Conservation (phyloP, 495 filamentous ascomycete genomes). For the Amniculicola lignicola region DNA sequence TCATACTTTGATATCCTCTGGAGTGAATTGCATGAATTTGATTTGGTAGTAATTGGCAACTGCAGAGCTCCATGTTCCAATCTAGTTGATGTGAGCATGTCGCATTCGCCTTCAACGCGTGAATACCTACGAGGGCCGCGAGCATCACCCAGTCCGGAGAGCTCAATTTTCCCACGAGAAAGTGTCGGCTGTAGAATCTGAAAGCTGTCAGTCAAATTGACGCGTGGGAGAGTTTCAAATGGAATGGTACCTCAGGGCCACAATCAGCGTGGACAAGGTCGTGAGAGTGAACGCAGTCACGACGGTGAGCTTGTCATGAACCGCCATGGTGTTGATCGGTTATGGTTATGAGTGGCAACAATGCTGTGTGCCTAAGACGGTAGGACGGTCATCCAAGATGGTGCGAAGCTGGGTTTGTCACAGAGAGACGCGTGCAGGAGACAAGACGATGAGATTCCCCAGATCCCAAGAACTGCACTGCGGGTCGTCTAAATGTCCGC, state of each 20-base stretch:
- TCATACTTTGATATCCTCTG: constrained; percentile 4
- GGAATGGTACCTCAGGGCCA: constrained; percentile 13
- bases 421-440: background rate
- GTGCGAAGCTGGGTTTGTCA: background rate
- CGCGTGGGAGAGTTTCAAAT: background rate
- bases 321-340: constrained; percentile 3
- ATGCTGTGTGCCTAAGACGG: background rate
- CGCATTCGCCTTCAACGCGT: background rate
- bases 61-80: constrained; percentile 18
- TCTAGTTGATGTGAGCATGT: constrained; percentile 7
- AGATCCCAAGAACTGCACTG: constrained; percentile 1
- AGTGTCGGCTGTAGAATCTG: constrained; percentile 29
- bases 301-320: constrained; percentile 9
- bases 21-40: constrained; percentile 12
- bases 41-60: constrained; percentile 25
- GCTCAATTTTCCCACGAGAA: constrained; percentile 25
- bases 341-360: background rate
- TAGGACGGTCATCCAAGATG: constrained; percentile 12
- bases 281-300: constrained; percentile 17
- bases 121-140: constrained; percentile 13
- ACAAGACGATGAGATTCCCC: background rate
- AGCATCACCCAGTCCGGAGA: constrained; percentile 29
- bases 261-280: constrained; percentile 21
- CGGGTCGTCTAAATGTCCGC: background rate
- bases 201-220: background rate